These are phyloP conservation scores for Moesziomyces aphidis DNA, from an alignment of 1,284 basidiomycete species.

Conservation along the genomic window DNA sequence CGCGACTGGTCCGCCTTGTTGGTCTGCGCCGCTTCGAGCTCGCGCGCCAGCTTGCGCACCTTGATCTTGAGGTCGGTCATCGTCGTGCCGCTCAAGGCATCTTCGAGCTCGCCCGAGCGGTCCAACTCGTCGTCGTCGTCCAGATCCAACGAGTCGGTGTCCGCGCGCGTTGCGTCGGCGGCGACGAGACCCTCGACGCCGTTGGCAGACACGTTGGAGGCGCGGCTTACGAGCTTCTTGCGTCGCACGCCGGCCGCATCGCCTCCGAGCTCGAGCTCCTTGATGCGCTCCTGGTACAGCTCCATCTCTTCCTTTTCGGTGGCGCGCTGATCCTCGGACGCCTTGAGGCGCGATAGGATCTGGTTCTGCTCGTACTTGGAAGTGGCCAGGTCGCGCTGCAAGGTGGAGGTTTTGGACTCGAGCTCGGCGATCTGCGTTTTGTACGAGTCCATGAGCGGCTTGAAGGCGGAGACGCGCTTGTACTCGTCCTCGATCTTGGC, in stretches of 20 bases:
- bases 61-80: conserved; percentile 86
- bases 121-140: conserved; percentile 67
- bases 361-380: conserved; percentile 58
- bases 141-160: conserved; percentile 24
- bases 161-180: conserved; percentile 38
- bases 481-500: conserved; percentile 90
- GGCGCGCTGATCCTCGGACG: conserved; percentile 76
- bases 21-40: conserved; percentile 79
- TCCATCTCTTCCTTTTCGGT: conserved; percentile 87
- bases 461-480: conserved; percentile 84
- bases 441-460: conserved; percentile 91
- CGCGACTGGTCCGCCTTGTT: conserved; percentile 81
- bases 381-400: conserved; percentile 73
- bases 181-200: conserved; percentile 52
- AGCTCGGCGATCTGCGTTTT: conserved; percentile 86
- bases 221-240: conserved; percentile 55
- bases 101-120: conserved; percentile 85
- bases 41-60: conserved; percentile 82
- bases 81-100: conserved; percentile 83
- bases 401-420: conserved; percentile 77
- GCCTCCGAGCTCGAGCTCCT: conserved; percentile 79
- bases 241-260: conserved; percentile 69
- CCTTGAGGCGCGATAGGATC: conserved; percentile 44
- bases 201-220: conserved; percentile 46
- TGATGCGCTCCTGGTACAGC: conserved; percentile 89